Evolutionary conservation across 805 yeast species (phyloP), one percentile per base, ranked within the genome.

Genomic region (Candida ulmi): DNA sequence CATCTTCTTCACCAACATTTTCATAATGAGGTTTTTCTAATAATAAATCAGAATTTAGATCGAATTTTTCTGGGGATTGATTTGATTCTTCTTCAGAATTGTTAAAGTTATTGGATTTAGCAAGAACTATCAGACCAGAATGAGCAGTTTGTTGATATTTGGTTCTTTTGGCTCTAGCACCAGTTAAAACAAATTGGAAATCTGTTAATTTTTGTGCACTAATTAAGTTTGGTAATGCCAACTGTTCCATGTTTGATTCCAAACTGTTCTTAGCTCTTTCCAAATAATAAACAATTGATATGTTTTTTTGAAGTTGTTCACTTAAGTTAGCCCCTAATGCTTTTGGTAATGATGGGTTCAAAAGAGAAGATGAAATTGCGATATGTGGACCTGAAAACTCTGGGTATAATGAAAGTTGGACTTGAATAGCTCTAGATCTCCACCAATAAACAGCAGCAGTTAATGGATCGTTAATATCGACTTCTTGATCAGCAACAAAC

Each of bases 141-240:
- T 82, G 74, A n/a, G 80, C 76, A 26, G 68, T 71, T 35, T 71
- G 71, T 62, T 91, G 98, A 58, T 68, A 86, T 58, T 85, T 85
- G 4, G 98, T 91, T 55, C 93, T 71, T 56, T 80, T 83, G 9
- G 96, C 96, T 50, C 80, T 80, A 40, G 93, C 85, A 48, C 98
- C 98, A 1, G 97, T 84, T 34, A 91, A 63, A 1, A 81, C 74
- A 47, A 81, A 74, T 36, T 74, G 65, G 35, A 88, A 69, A 1
- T 76, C 72, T 0, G 88, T 77, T 11, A 82, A 55, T 12, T 72
- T 70, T 33, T 76, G 72, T 2, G 80, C 86, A 44, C 71, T 72
- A 2, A 65, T 60, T 44, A 85, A 63, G 5, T 76, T 68, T 8
- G 79, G 77, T 17, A 71, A 60, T 1, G 83, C 70, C 26, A 79